These are phyloP conservation scores for Polytrichum formosum DNA, from an alignment of 225 moss, liverwort and hornwort genomes.

Conservation along the genomic window DNA sequence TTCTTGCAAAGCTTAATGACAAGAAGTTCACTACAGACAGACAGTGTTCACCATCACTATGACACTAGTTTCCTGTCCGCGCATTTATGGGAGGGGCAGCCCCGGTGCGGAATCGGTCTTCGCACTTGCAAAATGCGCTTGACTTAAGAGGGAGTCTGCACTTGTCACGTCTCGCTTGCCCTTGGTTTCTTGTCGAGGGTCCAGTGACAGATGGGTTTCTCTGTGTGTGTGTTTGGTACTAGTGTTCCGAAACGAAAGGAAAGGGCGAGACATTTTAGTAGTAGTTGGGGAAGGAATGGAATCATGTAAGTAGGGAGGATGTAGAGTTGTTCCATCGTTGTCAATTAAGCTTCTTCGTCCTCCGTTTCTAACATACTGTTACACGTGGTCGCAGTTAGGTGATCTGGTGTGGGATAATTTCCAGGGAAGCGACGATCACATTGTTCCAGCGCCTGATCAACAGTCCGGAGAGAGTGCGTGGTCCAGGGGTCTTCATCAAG, in stretches of 20 bases:
- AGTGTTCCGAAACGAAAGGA: neutral
- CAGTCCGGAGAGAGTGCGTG: slow-evolving; percentile 12
- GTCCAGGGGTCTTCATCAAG: slow-evolving; percentile 8
- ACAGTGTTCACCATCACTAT: too few relatives aligned
- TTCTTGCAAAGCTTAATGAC: too few relatives aligned
- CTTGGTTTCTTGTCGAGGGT: too few relatives aligned
- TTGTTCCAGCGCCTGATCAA: slow-evolving; percentile 21
- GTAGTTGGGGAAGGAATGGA: neutral
- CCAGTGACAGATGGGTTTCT: neutral
- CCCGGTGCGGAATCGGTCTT: too few relatives aligned
- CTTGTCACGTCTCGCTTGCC: too few relatives aligned
- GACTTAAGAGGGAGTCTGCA: too few relatives aligned
- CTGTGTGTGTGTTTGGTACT: neutral
- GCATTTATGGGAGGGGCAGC: too few relatives aligned
- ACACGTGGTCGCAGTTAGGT: slow-evolving; percentile 48
- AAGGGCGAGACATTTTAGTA: neutral
- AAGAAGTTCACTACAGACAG: too few relatives aligned
- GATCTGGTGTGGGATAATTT: slow-evolving; percentile 42
- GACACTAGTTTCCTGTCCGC: too few relatives aligned
- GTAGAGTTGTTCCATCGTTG: neutral
- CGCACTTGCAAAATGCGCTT: too few relatives aligned
- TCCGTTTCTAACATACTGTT: slow-evolving; percentile 25
- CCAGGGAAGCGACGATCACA: slow-evolving; percentile 27
- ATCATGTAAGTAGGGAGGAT: too few relatives aligned
- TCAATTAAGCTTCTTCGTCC: neutral